phyloP scores from a whole-genome alignment of 2,329 filamentous ascomycete species.

The Ascochyta lentis region DNA sequence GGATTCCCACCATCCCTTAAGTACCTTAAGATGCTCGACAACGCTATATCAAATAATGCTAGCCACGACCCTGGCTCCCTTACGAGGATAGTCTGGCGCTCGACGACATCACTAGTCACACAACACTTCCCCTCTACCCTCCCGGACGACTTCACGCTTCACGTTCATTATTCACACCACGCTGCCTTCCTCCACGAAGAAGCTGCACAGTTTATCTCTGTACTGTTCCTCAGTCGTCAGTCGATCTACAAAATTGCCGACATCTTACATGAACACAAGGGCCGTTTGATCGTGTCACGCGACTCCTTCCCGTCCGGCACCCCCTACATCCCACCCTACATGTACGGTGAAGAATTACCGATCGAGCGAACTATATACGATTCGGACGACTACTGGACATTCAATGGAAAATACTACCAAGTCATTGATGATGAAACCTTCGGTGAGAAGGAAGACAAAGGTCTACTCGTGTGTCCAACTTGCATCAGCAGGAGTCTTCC shows the following conservation, averaged over 20 bases:
- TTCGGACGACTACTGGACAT: conserved; percentile 36
- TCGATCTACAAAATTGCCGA: conserved; percentile 37
- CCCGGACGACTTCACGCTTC: conserved; percentile 24
- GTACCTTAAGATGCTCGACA: conserved; percentile 37
- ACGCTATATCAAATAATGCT: conserved; percentile 30
- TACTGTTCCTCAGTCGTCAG: conserved; percentile 30
- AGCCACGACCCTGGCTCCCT: conserved; percentile 22
- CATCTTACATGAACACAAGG: conserved; percentile 28
- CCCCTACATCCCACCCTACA: conserved; percentile 43
- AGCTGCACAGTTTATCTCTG: conserved; percentile 16
- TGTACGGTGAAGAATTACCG: conserved; percentile 44
- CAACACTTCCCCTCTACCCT: conserved; percentile 22
- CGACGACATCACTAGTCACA: conserved; percentile 25
- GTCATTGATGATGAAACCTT: conserved; percentile 35
- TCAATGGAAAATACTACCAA: conserved; percentile 35
- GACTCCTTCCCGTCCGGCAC: conserved; percentile 28
- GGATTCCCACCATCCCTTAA: conserved; percentile 35
- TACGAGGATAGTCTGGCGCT: conserved; percentile 23
- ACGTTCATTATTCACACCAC: conserved; percentile 30
- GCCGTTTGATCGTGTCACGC: conserved; percentile 31
- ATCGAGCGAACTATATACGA: conserved; percentile 38
- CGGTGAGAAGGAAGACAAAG: conserved; percentile 20
- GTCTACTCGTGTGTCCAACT: conserved; percentile 20
- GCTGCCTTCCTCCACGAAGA: conserved; percentile 7
- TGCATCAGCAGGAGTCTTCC: conserved; percentile 16